Evolutionary conservation across 306 rosid genomes (phyloP), one percentile per base, ranked within the genome.

Genomic region (Ziziphus jujuba): DNA sequence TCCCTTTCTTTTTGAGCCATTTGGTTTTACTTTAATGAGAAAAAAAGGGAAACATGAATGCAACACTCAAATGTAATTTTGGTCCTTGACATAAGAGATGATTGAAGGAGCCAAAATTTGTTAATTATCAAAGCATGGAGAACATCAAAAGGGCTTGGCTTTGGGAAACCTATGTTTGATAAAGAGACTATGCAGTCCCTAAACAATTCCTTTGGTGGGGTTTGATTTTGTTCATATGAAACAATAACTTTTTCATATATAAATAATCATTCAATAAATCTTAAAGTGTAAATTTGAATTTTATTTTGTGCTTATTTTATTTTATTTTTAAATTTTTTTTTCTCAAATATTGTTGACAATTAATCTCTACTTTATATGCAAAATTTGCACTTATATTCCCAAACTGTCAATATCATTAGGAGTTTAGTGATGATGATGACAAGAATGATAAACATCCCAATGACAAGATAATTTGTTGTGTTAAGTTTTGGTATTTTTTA

Each of bases 21-120:
- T 25, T 61, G 20, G 55, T 14, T 44, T 63, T n/a, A 21, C 61
- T 31, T 51, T 71, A 3, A 59, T 2, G 43, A 38, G 54, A 7
- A 57, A 70, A 22, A 12, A 5, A n/a, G n/a, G 14, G 22, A 58
- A 45, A 17, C 35, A 54, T 40, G 38, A 5, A 61, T n/a, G 17
- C 10, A 19, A 59, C 15, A 38, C 68, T 9, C 36, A 34, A 31
- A 61, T 23, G 28, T 50, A 19, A 6, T 35, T 8, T 62, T 71
- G 56, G 16, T 56, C 47, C 69, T 25, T 53, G 49, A 11, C 7
- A 22, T 48, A 17, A 22, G 14, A 24, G 22, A 72, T 65, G 55
- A 40, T 57, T 67, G 33, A 61, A 67, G 65, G 79, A 62, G 75
- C 55, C 51, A 40, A n/a, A 40, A 49, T 44, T 56, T 24, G 45